Base-by-base conservation (phyloP, 345 rosid genomes). In the Hirschfeldia incana region DNA sequence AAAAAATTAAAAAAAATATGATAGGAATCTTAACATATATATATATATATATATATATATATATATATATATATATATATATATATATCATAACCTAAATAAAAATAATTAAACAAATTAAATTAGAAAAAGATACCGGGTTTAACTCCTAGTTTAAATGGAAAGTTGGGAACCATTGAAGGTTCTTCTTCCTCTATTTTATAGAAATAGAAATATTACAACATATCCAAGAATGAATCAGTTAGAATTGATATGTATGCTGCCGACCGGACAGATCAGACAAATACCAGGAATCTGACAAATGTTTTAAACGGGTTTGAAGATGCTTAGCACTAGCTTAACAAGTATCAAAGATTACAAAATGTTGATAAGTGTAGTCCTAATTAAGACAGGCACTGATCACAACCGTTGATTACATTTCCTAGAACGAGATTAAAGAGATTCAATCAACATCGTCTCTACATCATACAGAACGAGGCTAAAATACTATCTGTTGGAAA, bases 401-500 rank as follows among this genome's bases (percentile, higher is more conserved):
- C 75, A 70, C 30, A 70, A 77, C 32, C 70, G 65, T 70, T 63
- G 69, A 7, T 63, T 62, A 49, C 30, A 32, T 51, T n/a, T 51
- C 57, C 57, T 51, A 51, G 1, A 74, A 34, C 15, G 34, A 51
- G 21, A 51, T 51, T 51, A 51, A 51, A 51, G 58, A n/a, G 33
- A 42, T 70, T 63, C 3, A 15, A 70, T 51, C 53, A 69, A 60
- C 27, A 27, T 16, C 12, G 67, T 59, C 49, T 59, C 49, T 29
- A 29, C 53, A 42, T 37, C 74, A 76, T 30, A 70, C 75, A 70
- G 69, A 61, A 61, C 16, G 74, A 44, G n/a, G 67, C 49, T 29
- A 44, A 8, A 27, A 21, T 69, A 33, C 44, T 21, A 60, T 61
- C 10, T 62, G 70, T 69, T 46, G 53, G 15, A 57, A 57, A 59